Base-by-base conservation (phyloP, 225 moss, liverwort and hornwort species). In the Marchantia polymorpha region DNA sequence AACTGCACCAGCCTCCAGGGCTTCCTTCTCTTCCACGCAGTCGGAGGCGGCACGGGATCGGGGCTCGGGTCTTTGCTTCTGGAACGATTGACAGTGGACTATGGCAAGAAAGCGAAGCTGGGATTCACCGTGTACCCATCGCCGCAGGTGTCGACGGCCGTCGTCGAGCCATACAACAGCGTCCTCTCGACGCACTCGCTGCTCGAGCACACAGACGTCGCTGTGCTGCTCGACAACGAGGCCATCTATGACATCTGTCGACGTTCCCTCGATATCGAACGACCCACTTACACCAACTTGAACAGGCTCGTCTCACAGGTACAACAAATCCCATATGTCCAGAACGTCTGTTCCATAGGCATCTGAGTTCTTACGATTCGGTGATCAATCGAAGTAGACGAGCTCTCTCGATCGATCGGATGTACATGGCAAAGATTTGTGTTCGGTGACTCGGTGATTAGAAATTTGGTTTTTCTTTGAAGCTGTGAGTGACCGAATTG, bases 91-190 rank as follows among this genome's bases (percentile, higher is more conserved):
- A 83, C 86, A 25, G 86, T 86, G 50, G 86, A 86, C 31, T 86
- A 86, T 51, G 86, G 86, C 23, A 86, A 81, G 73, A 86, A 86
- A 31, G 73, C 86, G 9, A 86, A 86, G 78, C 86, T 86, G 22
- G 86, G 86, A 61, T 83, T 86, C 72, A 86, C 86, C 29, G 50
- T 86, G 7, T 86, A 86, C 73, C 86, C 86, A 47, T 86, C 86
- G 19, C 86, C 86, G 29, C 86, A 86, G 74, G 86, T 86, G 22
- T 86, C 86, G 6, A 86, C 86, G 11, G 86, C 86, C 52, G 85
- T 85, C 12, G 85, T 85, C 61, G 85, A 85, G 55, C 85, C 85
- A n/a, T 84, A 84, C 70, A 84, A 84, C 83, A 84, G 83, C 22
- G 85, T 85, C 68, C 60, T 85, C 20, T 85, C 85, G 12, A 85